Conservation (phyloP, 345 rosid species). For the Reutealis trisperma region DNA sequence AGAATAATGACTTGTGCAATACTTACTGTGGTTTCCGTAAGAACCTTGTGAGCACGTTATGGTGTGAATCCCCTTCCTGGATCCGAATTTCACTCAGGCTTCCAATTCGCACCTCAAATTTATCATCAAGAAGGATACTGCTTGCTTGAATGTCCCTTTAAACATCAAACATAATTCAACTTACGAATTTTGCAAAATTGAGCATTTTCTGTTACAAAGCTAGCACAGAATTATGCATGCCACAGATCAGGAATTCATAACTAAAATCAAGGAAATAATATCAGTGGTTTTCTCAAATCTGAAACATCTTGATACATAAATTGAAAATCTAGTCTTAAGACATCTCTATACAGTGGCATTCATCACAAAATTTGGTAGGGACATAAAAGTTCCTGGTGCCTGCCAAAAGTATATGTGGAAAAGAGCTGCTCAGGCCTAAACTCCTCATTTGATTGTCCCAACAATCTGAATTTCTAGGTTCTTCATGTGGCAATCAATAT, state of each 20-base stretch:
- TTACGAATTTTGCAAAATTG: neutral
- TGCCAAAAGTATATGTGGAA: neutral
- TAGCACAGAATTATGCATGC: neutral
- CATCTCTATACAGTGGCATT: neutral
- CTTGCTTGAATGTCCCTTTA: constrained; percentile 97
- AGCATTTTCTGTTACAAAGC: neutral
- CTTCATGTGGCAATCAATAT: constrained; percentile 1
- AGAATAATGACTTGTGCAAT: constrained; percentile 7
- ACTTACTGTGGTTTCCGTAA: constrained; percentile 92
- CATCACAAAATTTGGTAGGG: neutral
- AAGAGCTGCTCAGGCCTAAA: neutral
- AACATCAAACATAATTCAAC: constrained; percentile 22
- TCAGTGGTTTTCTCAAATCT: neutral
- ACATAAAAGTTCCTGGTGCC: neutral
- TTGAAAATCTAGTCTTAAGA: no score
- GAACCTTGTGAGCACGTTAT: constrained; percentile 70
- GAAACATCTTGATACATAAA: neutral
- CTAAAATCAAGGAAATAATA: neutral
- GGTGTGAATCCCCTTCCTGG: constrained; percentile 85
- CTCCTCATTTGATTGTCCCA: neutral
- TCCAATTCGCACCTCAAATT: constrained; percentile 93
- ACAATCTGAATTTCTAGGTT: neutral
- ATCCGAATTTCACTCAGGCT: constrained; percentile 75
- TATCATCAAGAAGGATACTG: constrained; percentile 96
- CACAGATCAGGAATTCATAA: neutral